Evolutionary conservation across 2,329 filamentous ascomycete species (phyloP), one percentile per base, ranked within the genome.

Genomic region (Penicillium sp.): DNA sequence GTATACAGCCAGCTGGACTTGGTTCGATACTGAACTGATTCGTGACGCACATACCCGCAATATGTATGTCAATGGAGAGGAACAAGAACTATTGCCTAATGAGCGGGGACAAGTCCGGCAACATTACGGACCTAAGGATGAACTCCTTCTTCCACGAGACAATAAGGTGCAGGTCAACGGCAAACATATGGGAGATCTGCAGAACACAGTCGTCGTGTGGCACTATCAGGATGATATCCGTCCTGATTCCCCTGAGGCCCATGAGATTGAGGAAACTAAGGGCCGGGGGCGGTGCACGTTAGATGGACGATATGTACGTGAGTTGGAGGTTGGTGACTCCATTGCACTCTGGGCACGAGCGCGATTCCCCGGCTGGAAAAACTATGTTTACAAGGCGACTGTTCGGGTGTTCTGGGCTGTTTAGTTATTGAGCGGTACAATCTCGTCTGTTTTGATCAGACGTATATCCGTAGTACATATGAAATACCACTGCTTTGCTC

Each of bases 341-440:
- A 66, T 76, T 55, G 63, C 68, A 13, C 51, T 77, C n/a, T 76
- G 72, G 73, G 70, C 65, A 16, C 62, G 74, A 26, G 70, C 74
- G 19, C 68, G 75, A 26, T 77, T 76, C 58, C 63, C 63, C 0
- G 70, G 68, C 5, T 77, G 75, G 75, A 37, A 48, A 10, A 77
- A 76, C 50, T 55, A 70, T 60, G 71, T 76, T 5, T 52, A 70
- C 26, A 45, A 52, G 6, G 58, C 72, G 39, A 65, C 63, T 10
- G 68, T 74, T 24, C 62, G 71, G 26, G 65, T 76, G 2, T 77
- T 71, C 48, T 77, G 75, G 75, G 73, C 71, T 35, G 60, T 73
- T 41, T 75, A 58, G 60, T 46, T 11, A 33, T n/a, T 2, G 8
- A 19, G 35, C 7, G 9, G 35, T 13, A 39, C 16, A 19, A 9